phyloP scores from a whole-genome alignment of 148 eudicot genomes.

The Chenopodium berlandieri region DNA sequence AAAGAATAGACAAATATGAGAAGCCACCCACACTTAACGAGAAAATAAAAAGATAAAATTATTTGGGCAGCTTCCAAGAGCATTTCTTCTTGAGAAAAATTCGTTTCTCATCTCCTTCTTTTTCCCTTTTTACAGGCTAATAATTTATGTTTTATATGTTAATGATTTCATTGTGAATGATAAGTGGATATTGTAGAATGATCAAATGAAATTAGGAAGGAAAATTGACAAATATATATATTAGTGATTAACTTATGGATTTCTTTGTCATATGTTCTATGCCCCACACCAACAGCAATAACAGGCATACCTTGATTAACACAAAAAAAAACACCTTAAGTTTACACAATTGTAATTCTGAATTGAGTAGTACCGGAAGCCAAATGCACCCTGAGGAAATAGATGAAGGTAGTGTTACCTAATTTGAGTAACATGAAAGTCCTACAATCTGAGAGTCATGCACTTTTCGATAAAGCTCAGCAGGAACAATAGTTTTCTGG shows the following conservation, averaged over 20 bases:
- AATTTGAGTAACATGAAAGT: conserved; percentile 78
- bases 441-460: conserved; percentile 92
- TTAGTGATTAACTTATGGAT: conserved; percentile 56
- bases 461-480: conserved; percentile 66
- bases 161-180: no score
- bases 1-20: not conserved
- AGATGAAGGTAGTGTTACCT: conserved; percentile 39
- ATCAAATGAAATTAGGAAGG: no score
- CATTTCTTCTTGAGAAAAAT: conserved; percentile 98
- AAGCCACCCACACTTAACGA: not conserved
- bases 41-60: conserved; percentile 33
- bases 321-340: not conserved
- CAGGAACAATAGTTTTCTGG: conserved; percentile 91
- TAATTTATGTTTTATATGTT: not conserved
- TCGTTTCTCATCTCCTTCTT: conserved; percentile 94
- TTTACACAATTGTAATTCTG: not conserved
- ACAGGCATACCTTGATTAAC: conserved; percentile 79
- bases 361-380: not conserved
- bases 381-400: not conserved
- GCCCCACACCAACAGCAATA: conserved; percentile 86
- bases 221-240: no score
- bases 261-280: conserved; percentile 90
- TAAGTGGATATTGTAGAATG: no score
- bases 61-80: conserved; percentile 99
- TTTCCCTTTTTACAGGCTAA: conserved; percentile 88